phyloP scores from a whole-genome alignment of 768 basidiomycete species.

The Mycena albidolilacea region DNA sequence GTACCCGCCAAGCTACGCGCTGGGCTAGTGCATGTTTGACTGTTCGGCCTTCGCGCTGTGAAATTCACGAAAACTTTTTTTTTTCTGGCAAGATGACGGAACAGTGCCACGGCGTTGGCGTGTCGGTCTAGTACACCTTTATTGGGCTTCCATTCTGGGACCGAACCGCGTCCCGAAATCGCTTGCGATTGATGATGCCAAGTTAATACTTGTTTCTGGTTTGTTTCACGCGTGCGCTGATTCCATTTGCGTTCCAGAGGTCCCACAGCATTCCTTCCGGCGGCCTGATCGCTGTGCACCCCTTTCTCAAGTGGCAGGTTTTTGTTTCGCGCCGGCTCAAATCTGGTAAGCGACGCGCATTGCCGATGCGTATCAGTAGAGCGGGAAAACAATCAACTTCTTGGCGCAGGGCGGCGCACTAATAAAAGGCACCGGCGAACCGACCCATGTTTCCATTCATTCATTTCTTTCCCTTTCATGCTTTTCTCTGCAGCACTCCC shows the following conservation, averaged over 20 bases:
- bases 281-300: background rate
- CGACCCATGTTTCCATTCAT: background rate
- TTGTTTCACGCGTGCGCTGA: background rate
- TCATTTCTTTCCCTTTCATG: background rate
- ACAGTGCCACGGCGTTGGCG: too few relatives aligned
- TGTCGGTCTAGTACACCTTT: background rate
- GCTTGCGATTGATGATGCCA: conserved; percentile 15
- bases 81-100: background rate
- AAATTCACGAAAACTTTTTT: background rate
- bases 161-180: background rate
- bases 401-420: background rate
- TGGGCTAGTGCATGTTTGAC: too few relatives aligned
- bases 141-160: background rate
- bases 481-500: background rate
- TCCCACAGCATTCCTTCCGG: too few relatives aligned
- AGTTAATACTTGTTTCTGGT: background rate
- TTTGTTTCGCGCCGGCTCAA: background rate
- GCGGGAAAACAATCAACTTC: background rate
- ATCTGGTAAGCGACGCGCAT: background rate
- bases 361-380: background rate
- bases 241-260: background rate
- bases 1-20: too few relatives aligned
- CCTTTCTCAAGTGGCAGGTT: background rate
- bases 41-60: too few relatives aligned
- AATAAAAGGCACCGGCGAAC: background rate